Conservation (phyloP, 1,139 yeast genomes). For the Lodderomyces margitis region DNA sequence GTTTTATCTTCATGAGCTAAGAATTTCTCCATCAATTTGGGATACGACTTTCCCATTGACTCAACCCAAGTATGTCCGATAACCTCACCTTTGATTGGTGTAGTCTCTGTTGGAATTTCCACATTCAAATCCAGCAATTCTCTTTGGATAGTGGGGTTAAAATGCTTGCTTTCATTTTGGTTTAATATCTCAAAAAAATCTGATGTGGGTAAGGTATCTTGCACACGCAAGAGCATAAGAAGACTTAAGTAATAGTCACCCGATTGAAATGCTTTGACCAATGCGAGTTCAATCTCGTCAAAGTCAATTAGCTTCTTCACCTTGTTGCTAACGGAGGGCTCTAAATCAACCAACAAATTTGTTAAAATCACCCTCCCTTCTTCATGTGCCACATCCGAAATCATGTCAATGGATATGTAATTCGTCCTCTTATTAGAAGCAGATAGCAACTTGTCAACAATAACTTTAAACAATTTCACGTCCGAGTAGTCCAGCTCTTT, state of each 20-base stretch:
- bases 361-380: slow-evolving; percentile 80
- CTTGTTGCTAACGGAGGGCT: slow-evolving; percentile 62
- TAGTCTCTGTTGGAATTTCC: slow-evolving; percentile 15
- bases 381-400: slow-evolving; percentile 70
- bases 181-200: slow-evolving; percentile 42
- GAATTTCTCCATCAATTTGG: slow-evolving; percentile 27
- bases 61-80: slow-evolving; percentile 44
- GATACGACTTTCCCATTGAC: slow-evolving; percentile 27
- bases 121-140: slow-evolving; percentile 14
- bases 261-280: slow-evolving; percentile 65
- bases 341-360: slow-evolving; percentile 61
- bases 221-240: slow-evolving; percentile 56
- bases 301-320: slow-evolving; percentile 64
- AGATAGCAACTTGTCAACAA: slow-evolving; percentile 46
- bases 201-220: slow-evolving; percentile 33
- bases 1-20: slow-evolving; percentile 35
- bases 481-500: slow-evolving; percentile 56
- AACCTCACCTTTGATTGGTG: slow-evolving; percentile 37
- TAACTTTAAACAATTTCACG: slow-evolving; percentile 48
- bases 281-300: slow-evolving; percentile 71
- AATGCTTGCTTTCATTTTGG: slow-evolving; percentile 31
- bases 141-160: not conserved
- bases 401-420: slow-evolving; percentile 56
- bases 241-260: slow-evolving; percentile 64
- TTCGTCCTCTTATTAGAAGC: slow-evolving; percentile 19